Conservation (phyloP, 2,329 filamentous ascomycete genomes). For the Chaetomiaceae sp. region DNA sequence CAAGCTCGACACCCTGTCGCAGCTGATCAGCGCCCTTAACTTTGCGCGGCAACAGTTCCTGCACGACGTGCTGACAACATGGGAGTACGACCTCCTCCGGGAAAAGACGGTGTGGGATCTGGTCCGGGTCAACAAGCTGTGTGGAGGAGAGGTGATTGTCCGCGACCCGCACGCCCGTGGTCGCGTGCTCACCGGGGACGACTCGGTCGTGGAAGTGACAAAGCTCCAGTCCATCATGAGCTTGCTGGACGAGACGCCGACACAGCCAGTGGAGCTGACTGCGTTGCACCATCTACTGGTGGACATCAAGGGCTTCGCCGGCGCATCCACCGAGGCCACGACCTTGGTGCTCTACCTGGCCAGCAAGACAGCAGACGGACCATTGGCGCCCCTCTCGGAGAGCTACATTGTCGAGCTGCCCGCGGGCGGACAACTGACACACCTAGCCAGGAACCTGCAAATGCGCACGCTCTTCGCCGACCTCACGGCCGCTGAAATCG, state of each 20-base stretch:
- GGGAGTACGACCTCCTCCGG: slow-evolving; percentile 73
- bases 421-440: slow-evolving; percentile 63
- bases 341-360: slow-evolving; percentile 74
- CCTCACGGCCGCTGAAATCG: slow-evolving; percentile 68
- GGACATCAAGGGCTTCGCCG: slow-evolving; percentile 76
- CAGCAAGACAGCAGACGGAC: slow-evolving; percentile 58
- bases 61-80: slow-evolving; percentile 84
- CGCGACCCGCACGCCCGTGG: slow-evolving; percentile 79
- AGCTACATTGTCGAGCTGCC: slow-evolving; percentile 74
- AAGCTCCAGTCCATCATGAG: slow-evolving; percentile 95
- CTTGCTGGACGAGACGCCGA: slow-evolving; percentile 76
- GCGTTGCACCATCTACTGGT: slow-evolving; percentile 76
- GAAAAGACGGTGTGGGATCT: slow-evolving; percentile 95
- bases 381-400: slow-evolving; percentile 68
- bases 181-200: slow-evolving; percentile 80
- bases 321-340: slow-evolving; percentile 67
- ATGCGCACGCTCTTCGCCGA: slow-evolving; percentile 86
- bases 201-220: slow-evolving; percentile 87
- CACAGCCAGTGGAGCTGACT: slow-evolving; percentile 58
- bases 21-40: slow-evolving; percentile 76
- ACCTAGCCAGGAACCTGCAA: slow-evolving; percentile 57
- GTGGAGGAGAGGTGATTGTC: slow-evolving; percentile 90
- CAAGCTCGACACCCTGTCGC: slow-evolving; percentile 72
- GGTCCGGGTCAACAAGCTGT: slow-evolving; percentile 87
- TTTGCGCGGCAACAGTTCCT: slow-evolving; percentile 81